Evolutionary conservation across 768 basidiomycete genomes (phyloP).

Genomic region (Podaxis sp.): DNA sequence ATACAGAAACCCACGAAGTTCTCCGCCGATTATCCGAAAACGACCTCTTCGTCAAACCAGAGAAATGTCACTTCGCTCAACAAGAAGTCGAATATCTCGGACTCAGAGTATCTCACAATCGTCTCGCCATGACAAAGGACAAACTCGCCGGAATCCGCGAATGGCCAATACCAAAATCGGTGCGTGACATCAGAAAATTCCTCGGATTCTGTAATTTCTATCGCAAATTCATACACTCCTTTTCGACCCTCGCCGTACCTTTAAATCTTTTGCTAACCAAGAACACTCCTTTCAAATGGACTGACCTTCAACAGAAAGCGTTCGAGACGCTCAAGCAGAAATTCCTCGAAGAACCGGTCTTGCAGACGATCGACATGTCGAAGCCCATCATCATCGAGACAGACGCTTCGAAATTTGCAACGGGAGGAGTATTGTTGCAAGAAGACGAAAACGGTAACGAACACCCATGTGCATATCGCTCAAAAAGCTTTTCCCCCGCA

Average conservation of each 20-base stretch:
- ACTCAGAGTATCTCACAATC: not conserved
- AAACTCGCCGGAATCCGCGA: not conserved
- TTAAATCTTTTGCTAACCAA: not conserved
- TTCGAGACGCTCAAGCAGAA: not conserved
- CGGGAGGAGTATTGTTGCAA: conserved; percentile 10
- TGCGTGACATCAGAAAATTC: not conserved
- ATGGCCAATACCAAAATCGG: not conserved
- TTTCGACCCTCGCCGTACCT: not conserved
- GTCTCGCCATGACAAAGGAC: not conserved
- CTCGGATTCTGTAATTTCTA: not conserved
- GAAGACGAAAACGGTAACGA: not conserved
- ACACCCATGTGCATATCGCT: not conserved
- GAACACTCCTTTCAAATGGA: not conserved
- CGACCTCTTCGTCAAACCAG: conserved; percentile 2
- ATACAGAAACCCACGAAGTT: conserved; percentile 6
- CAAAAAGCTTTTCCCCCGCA: not conserved
- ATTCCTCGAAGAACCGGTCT: not conserved
- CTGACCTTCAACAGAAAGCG: not conserved
- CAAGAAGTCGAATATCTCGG: not conserved
- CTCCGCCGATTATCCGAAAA: not conserved
- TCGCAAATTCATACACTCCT: conserved; percentile 1
- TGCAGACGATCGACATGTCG: not conserved
- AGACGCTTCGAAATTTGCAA: conserved; percentile 1
- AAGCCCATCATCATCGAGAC: not conserved
- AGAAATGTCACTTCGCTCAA: conserved; percentile 3